A percentile compares a stretch with the other conserved stretches of the same genome.
phyloP scores from a whole-genome alignment of 164 flowering plant genomes.

The Dillenia suffruticosa region DNA sequence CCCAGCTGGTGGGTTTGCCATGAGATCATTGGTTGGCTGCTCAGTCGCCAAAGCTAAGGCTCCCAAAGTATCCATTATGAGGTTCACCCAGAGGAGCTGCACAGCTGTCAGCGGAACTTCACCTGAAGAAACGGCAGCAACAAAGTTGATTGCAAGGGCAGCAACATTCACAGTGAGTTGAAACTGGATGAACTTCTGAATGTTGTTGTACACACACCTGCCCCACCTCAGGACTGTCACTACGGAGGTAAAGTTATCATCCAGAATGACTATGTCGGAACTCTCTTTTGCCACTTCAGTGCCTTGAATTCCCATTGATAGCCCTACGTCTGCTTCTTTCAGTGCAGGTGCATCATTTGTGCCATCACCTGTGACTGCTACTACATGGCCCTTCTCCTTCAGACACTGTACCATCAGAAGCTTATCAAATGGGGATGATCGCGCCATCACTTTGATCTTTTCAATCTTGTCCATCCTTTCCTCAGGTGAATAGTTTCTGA shows the following conservation, averaged over 20 bases:
- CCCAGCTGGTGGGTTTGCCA: constrained; percentile 26
- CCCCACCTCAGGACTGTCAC: constrained; percentile 42
- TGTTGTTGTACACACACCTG: constrained; percentile 35
- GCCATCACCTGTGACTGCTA: constrained; percentile 44
- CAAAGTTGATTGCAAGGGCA: constrained; percentile 33
- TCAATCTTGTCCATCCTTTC: constrained; percentile 33
- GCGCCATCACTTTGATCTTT: constrained; percentile 35
- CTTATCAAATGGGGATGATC: constrained; percentile 42
- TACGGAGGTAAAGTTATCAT: constrained; percentile 35
- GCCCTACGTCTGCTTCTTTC: constrained; percentile 39
- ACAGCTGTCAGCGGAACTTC: constrained; percentile 32
- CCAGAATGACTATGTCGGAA: constrained; percentile 33
- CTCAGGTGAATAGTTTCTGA: constrained; percentile 28
- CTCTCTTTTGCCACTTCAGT: constrained; percentile 34
- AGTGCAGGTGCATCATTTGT: constrained; percentile 44
- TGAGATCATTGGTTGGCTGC: constrained; percentile 26
- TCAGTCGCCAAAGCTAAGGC: constrained; percentile 37
- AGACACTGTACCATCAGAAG: constrained; percentile 40
- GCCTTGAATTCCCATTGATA: constrained; percentile 47
- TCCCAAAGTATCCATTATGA: constrained; percentile 40
- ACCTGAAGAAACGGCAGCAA: constrained; percentile 34
- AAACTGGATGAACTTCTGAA: constrained; percentile 49
- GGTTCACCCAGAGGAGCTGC: constrained; percentile 44
- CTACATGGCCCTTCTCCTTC: constrained; percentile 38
- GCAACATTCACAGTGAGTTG: constrained; percentile 46